Evolutionary conservation across 2,329 filamentous ascomycete species (phyloP).

Genomic region (Alternaria postmessia): DNA sequence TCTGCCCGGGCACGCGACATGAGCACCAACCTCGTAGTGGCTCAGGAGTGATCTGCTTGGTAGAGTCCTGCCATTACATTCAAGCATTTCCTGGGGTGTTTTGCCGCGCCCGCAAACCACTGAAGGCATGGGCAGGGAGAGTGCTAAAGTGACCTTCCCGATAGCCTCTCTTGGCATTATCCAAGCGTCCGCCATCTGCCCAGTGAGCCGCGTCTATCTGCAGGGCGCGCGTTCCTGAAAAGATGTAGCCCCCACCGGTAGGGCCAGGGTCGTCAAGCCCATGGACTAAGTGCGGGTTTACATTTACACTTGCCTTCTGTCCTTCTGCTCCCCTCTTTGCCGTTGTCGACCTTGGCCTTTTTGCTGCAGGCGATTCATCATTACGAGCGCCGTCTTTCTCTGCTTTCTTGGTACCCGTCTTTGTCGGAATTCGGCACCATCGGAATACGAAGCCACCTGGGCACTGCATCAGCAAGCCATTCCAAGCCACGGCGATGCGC

Average conservation of each 20-base stretch:
- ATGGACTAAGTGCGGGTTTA: conserved; percentile 14
- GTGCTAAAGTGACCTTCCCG: conserved; percentile 9
- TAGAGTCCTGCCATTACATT: conserved; percentile 2
- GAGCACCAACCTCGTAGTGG: background rate
- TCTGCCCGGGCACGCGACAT: conserved; percentile 17
- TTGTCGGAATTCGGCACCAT: conserved; percentile 8
- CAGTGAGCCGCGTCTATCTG: conserved; percentile 22
- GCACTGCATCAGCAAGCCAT: background rate
- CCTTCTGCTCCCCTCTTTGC: conserved; percentile 3
- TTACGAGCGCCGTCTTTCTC: conserved; percentile 7
- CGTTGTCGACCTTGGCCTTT: background rate
- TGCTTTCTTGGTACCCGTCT: conserved; percentile 3
- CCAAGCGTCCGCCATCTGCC: conserved; percentile 9
- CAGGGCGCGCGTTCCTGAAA: conserved; percentile 27
- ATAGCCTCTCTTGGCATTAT: conserved; percentile 18
- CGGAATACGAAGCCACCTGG: conserved; percentile 3
- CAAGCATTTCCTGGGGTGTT: conserved; percentile 6
- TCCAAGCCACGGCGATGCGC: conserved; percentile 23
- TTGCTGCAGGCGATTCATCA: conserved; percentile 1
- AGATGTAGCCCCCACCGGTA: conserved; percentile 17
- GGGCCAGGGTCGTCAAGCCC: conserved; percentile 13
- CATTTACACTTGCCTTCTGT: conserved; percentile 1
- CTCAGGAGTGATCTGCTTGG: background rate
- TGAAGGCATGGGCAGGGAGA: conserved; percentile 11
- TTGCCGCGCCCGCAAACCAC: conserved; percentile 10